Percentiles rank a stretch among this genome's conserved stretches.
Conservation (phyloP, 352 stramenopile species). For the Pythium pectinolyticum region DNA sequence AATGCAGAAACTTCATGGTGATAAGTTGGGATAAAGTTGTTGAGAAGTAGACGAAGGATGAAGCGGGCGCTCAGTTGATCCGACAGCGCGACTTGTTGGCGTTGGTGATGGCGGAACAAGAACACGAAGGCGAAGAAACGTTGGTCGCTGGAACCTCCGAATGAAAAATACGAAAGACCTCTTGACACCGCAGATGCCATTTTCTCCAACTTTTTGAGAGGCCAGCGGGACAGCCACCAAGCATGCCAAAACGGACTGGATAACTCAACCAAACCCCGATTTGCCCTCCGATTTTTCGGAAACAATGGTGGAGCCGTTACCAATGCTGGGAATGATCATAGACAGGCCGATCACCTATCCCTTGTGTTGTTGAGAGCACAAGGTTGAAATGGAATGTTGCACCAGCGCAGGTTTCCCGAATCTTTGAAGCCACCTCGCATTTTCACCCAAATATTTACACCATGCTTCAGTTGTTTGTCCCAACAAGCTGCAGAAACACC, state of each 20-base stretch:
- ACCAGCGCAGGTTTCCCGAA: too few relatives aligned
- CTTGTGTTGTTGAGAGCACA: constrained; percentile 10
- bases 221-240: not conserved
- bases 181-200: not conserved
- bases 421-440: not conserved
- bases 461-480: too few relatives aligned
- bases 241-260: not conserved
- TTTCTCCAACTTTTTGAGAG: not conserved
- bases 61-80: constrained; percentile 8
- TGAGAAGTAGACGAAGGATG: constrained; percentile 25
- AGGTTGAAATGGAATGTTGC: constrained; percentile 15
- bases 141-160: constrained; percentile 41
- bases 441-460: constrained; percentile 10
- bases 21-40: not conserved
- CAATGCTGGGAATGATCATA: not conserved
- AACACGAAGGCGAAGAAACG: constrained; percentile 20
- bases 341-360: constrained; percentile 13
- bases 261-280: not conserved
- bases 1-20: constrained; percentile 30
- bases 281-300: not conserved
- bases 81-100: not conserved
- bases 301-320: not conserved
- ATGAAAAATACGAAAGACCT: constrained; percentile 38
- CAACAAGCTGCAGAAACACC: too few relatives aligned
- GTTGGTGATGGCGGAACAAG: not conserved